Evolutionary conservation across 1,284 basidiomycete species (phyloP).

Genomic region (Mixia osmundae): DNA sequence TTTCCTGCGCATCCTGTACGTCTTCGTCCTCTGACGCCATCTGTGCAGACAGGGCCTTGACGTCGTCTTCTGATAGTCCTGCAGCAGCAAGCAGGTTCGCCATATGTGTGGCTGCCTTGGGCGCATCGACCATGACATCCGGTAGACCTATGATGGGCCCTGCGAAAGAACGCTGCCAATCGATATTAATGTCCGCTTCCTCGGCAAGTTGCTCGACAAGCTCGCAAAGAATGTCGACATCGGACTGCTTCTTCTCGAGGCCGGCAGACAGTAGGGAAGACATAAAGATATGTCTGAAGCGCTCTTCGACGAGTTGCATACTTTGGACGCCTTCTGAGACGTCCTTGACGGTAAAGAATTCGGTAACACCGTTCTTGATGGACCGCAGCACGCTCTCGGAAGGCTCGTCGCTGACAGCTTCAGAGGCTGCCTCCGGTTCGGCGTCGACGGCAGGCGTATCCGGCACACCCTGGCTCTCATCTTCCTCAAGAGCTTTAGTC

Average conservation of each 20-base stretch:
- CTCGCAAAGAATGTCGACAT: constrained; percentile 30
- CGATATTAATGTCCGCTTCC: neutral
- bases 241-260: constrained; percentile 59
- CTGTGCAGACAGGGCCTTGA: constrained; percentile 10
- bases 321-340: constrained; percentile 67
- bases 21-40: constrained; percentile 17
- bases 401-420: constrained; percentile 3
- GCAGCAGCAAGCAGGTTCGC: constrained; percentile 6
- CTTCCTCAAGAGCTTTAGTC: constrained; percentile 28
- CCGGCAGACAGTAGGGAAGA: constrained; percentile 46
- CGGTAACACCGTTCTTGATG: constrained; percentile 1
- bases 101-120: constrained; percentile 5
- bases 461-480: constrained; percentile 21
- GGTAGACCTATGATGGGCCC: neutral
- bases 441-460: constrained; percentile 29
- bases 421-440: constrained; percentile 25
- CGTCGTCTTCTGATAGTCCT: constrained; percentile 9
- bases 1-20: constrained; percentile 12
- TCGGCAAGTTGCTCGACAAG: constrained; percentile 6
- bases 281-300: constrained; percentile 41
- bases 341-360: constrained; percentile 30
- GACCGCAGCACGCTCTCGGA: too few species aligned
- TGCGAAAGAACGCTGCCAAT: constrained; percentile 3
- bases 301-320: constrained; percentile 42
- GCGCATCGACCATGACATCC: constrained; percentile 2